A percentile compares a stretch with the other conserved stretches of the same genome.
These are phyloP conservation scores for Scutellaria barbata DNA, from an alignment of 257 asterid genomes.

Conservation along the genomic window DNA sequence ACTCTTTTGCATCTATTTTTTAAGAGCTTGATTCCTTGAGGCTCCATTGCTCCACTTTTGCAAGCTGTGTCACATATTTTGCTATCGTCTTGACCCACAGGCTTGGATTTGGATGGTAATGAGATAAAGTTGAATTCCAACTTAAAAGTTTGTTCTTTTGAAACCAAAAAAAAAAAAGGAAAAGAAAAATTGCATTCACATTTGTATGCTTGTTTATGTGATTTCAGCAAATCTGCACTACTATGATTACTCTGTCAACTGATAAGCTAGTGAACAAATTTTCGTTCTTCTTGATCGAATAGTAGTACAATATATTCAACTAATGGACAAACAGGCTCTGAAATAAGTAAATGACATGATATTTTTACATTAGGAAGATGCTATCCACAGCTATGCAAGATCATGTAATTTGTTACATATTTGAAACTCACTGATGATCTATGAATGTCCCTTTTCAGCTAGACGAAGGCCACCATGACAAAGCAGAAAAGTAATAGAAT, in stretches of 20 bases:
- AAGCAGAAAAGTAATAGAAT: constrained; percentile 37
- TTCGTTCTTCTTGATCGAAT: constrained; percentile 19
- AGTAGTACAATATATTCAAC: constrained; percentile 25
- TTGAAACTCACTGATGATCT: background rate
- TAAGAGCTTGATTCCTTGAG: constrained; percentile 46
- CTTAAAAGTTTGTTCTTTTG: constrained; percentile 19
- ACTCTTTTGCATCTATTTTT: constrained; percentile 41
- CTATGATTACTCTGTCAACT: constrained; percentile 1
- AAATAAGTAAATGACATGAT: constrained; percentile 29
- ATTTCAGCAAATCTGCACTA: no score
- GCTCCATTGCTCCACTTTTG: constrained; percentile 39
- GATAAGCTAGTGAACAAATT: background rate
- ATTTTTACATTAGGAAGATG: constrained; percentile 12
- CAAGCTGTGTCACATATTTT: constrained; percentile 41
- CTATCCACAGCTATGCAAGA: constrained; percentile 36
- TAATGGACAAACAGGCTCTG: constrained; percentile 29
- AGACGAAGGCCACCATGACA: constrained; percentile 43
- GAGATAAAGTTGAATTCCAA: constrained; percentile 32
- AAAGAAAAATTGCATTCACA: no score
- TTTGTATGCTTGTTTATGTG: no score
- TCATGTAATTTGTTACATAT: background rate
- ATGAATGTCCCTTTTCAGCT: constrained; percentile 27
- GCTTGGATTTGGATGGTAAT: constrained; percentile 34
- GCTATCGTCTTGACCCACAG: constrained; percentile 44
- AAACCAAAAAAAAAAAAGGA: no score